Evolutionary conservation across 805 yeast species (phyloP).

Genomic region (baker's yeast (Saccharomyces cerevisiae)): DNA sequence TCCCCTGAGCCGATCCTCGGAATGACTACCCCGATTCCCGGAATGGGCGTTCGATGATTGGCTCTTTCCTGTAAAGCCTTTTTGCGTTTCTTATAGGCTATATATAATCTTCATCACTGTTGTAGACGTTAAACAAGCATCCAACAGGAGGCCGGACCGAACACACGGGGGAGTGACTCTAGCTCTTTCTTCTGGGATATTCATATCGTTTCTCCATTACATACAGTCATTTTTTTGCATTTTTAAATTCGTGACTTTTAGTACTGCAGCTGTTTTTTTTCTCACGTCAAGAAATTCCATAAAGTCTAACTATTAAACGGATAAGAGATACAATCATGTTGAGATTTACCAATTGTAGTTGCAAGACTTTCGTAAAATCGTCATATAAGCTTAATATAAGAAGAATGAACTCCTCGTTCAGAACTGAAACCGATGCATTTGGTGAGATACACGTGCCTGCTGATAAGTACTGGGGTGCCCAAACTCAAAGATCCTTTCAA

Average conservation of each 20-base stretch:
- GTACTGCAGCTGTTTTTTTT: neutral
- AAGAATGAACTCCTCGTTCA: slow-evolving; percentile 9
- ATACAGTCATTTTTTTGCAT: neutral
- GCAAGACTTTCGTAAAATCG: neutral
- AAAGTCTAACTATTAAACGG: neutral
- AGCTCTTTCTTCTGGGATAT: neutral
- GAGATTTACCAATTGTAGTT: neutral
- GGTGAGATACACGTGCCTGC: slow-evolving; percentile 90
- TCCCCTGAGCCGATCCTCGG: neutral
- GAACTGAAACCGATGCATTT: slow-evolving; percentile 91
- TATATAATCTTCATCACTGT: neutral
- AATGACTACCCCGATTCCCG: neutral
- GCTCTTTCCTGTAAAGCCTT: neutral
- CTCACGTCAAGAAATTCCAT: neutral
- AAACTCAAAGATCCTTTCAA: slow-evolving; percentile 85
- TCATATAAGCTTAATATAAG: slow-evolving; percentile 1
- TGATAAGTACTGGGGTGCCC: slow-evolving; percentile 95
- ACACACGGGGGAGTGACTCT: neutral
- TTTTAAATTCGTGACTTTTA: neutral
- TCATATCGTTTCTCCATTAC: neutral
- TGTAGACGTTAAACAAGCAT: neutral
- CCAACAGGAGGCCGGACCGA: neutral
- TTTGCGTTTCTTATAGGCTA: neutral
- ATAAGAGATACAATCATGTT: neutral
- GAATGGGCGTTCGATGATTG: neutral